Conservation (phyloP, 176 grass and related monocot species). For the Aegilops sharonensis region DNA sequence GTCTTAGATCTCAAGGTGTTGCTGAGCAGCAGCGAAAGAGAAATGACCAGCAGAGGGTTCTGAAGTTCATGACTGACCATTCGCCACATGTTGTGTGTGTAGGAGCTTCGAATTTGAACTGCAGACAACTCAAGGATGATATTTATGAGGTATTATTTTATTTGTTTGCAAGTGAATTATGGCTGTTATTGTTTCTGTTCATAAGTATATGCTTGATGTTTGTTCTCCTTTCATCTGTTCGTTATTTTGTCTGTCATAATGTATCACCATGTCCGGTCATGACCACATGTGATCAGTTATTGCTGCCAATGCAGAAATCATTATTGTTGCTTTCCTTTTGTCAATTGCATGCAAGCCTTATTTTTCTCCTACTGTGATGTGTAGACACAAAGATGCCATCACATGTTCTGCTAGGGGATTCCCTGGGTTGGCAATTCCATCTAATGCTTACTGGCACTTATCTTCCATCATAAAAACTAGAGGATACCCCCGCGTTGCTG, state of each 20-base stretch:
- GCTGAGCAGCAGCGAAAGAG: constrained; percentile 83
- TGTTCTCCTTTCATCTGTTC: not conserved
- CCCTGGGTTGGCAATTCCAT: not conserved
- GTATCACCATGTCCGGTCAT: not conserved
- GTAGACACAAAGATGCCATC: not conserved
- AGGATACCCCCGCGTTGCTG: not conserved
- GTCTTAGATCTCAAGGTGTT: constrained; percentile 76
- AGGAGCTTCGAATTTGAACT: constrained; percentile 81
- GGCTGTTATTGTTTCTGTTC: not conserved
- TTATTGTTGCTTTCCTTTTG: not conserved
- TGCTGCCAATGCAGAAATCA: not conserved
- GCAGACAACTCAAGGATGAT: constrained; percentile 95
- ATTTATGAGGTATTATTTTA: constrained; percentile 80
- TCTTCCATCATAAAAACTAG: not conserved
- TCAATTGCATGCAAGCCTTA: not conserved
- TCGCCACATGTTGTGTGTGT: constrained; percentile 86
- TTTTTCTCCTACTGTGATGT: not conserved
- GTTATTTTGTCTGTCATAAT: not conserved
- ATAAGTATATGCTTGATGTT: not conserved
- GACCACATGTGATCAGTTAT: not conserved
- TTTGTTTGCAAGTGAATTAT: not conserved
- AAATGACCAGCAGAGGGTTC: constrained; percentile 83
- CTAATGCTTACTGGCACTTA: not conserved
- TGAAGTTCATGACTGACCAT: constrained; percentile 95
- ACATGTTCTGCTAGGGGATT: not conserved